These are phyloP conservation scores for Clathrospora elynae DNA, from an alignment of 2,329 filamentous ascomycete species.

Conservation along the genomic window DNA sequence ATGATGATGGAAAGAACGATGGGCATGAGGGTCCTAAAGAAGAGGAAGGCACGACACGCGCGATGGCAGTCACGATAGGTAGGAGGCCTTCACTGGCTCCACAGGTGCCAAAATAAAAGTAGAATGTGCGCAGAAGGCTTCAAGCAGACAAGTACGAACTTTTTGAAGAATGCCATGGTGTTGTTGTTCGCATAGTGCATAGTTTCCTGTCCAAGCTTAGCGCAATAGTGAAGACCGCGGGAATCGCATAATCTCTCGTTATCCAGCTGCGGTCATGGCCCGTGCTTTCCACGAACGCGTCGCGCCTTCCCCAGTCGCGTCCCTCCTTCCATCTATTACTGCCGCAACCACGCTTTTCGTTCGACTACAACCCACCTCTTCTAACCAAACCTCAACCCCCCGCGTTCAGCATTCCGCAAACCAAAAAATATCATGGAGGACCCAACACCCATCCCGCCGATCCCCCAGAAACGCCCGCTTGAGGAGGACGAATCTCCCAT, in stretches of 20 bases:
- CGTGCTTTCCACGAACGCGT: conserved; percentile 34
- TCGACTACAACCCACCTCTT: conserved; percentile 9
- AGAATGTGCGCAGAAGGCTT: too few species aligned
- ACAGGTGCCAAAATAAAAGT: not conserved
- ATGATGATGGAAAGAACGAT: conserved; percentile 6
- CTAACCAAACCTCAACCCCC: not conserved
- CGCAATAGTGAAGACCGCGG: conserved; percentile 11
- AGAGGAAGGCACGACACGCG: conserved; percentile 3
- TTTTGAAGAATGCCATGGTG: too few species aligned
- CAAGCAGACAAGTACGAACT: too few species aligned
- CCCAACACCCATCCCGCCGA: conserved; percentile 22
- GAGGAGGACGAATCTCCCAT: conserved; percentile 37
- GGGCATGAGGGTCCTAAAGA: not conserved
- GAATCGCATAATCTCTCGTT: conserved; percentile 8
- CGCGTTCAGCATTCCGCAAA: conserved; percentile 1
- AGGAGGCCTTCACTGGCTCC: not conserved
- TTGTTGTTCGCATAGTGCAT: too few species aligned
- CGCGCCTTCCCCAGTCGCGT: conserved; percentile 34
- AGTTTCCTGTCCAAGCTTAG: not conserved
- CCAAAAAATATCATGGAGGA: conserved; percentile 35
- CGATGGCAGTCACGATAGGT: not conserved
- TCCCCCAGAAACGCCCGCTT: conserved; percentile 41
- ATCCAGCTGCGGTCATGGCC: conserved; percentile 13
- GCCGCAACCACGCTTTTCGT: conserved; percentile 11
- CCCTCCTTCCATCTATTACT: conserved; percentile 20